Evolutionary conservation across 768 basidiomycete genomes (phyloP), one percentile per base, ranked within the genome.

Genomic region (Lentinula sp.): DNA sequence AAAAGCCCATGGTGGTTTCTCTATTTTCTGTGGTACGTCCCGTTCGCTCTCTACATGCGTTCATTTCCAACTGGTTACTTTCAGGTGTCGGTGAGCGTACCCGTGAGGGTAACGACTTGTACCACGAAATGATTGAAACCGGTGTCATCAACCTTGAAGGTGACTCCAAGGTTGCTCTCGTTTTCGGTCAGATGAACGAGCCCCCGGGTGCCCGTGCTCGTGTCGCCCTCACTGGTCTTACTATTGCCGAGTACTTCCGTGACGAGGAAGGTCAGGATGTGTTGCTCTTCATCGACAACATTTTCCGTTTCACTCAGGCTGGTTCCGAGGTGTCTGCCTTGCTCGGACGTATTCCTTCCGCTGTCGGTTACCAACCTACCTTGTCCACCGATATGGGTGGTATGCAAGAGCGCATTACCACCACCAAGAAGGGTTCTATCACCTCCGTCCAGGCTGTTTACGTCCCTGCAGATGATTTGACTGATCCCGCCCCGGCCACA

Each of bases 131-230:
- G 97, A 98, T 98, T 79, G 96, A 99, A 77, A 99, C 97, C 61
- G 97, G 97, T 87, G 97, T 99, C 85, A 99, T 99, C 85, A 96
- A 98, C 80, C 88, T 98, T 72, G 86, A 98, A 74, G 97, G 96
- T 77, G 95, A 98, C 78, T 99, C 97, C 76, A 99, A 99, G 86
- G 97, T 98, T 78, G 96, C 97, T 71, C 88, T 99, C 66, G 97
- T 99, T 69, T 99, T 99, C 82, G 97, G 97, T 83, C 97, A 99
- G 81, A 99, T 99, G 97, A 99, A 99, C 81, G 97, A 99, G 83
- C 97, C 97, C 74, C 97, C 97, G 70, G 97, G 97, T 86, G 97
- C 97, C 68, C 95, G 97, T 87, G 97, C 97, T 71, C 97, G 97
- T 91, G 97, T 99, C 70, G 97, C 97, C 66, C 87, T 99, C 70